Percentiles rank a stretch among this genome's conserved stretches.
These are phyloP conservation scores for Aspergillus felis DNA, from an alignment of 2,329 filamentous ascomycete genomes.

Conservation along the genomic window DNA sequence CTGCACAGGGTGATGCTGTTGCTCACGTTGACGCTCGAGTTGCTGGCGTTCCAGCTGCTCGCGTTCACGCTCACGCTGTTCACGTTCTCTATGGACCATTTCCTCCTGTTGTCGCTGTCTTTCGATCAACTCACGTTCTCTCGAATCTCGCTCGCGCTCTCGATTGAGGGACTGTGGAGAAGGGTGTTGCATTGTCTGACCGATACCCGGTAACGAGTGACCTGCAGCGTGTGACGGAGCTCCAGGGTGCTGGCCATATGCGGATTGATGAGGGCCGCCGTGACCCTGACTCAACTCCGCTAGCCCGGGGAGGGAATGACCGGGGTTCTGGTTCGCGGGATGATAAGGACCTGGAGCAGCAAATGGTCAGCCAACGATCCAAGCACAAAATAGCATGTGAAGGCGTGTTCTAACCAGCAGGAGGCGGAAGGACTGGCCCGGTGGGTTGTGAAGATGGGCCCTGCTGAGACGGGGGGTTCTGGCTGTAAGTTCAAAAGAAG, in stretches of 20 bases:
- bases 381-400: background rate
- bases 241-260: constrained; percentile 41
- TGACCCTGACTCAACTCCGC: constrained; percentile 45
- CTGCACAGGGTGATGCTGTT: constrained; percentile 71
- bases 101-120: constrained; percentile 53
- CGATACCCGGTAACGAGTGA: constrained; percentile 40
- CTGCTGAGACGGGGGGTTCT: constrained; percentile 37
- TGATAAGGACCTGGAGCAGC: constrained; percentile 37
- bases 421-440: constrained; percentile 38
- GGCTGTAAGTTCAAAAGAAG: constrained; percentile 20
- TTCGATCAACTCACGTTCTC: constrained; percentile 51
- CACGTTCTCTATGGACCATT: constrained; percentile 53
- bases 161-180: constrained; percentile 41
- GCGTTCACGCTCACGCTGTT: constrained; percentile 49
- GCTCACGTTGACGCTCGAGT: constrained; percentile 51
- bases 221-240: constrained; percentile 32
- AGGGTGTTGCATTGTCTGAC: constrained; percentile 41
- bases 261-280: constrained; percentile 38
- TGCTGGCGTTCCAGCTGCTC: constrained; percentile 56
- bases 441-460: constrained; percentile 35
- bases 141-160: constrained; percentile 48
- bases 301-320: constrained; percentile 45
- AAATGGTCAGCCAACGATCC: constrained; percentile 15
- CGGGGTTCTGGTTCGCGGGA: constrained; percentile 37
- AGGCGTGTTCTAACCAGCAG: constrained; percentile 32